These are phyloP conservation scores for Diatrype stigma DNA, from an alignment of 2,329 filamentous ascomycete species.

Conservation along the genomic window DNA sequence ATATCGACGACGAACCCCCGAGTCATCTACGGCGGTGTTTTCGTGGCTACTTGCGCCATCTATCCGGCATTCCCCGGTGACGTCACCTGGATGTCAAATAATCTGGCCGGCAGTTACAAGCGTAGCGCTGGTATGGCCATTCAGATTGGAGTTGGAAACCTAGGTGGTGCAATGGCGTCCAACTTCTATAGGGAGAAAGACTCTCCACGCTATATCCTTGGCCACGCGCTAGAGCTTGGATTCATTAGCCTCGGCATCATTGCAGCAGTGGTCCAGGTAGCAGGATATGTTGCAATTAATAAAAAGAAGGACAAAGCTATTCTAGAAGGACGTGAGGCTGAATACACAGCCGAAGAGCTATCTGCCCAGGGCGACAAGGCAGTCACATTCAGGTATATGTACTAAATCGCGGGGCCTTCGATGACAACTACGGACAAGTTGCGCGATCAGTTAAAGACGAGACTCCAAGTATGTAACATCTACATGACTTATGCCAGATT, in stretches of 20 bases:
- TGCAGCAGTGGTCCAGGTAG: slow-evolving; percentile 38
- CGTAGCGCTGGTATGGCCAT: slow-evolving; percentile 61
- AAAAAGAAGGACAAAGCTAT: slow-evolving; percentile 48
- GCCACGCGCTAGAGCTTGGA: slow-evolving; percentile 46
- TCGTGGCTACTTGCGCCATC: slow-evolving; percentile 72
- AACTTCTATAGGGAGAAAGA: slow-evolving; percentile 63
- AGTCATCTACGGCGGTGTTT: slow-evolving; percentile 70
- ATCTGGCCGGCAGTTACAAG: slow-evolving; percentile 65
- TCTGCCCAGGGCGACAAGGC: slow-evolving; percentile 58
- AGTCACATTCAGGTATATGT: slow-evolving; percentile 59
- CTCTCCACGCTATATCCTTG: slow-evolving; percentile 44
- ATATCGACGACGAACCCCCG: slow-evolving; percentile 52
- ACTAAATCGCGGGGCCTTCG: too few relatives aligned
- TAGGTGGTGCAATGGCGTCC: slow-evolving; percentile 61
- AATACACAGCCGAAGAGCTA: slow-evolving; percentile 43
- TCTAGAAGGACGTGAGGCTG: slow-evolving; percentile 37
- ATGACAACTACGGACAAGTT: too few relatives aligned
- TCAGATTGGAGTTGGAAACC: slow-evolving; percentile 58
- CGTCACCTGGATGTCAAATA: slow-evolving; percentile 76
- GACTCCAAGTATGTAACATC: too few relatives aligned
- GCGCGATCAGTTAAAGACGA: too few relatives aligned
- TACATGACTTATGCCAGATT: too few relatives aligned
- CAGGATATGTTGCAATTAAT: slow-evolving; percentile 56
- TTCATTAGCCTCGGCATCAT: slow-evolving; percentile 44
- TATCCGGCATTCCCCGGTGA: slow-evolving; percentile 77